Percentiles rank a stretch among this genome's conserved stretches.
phyloP scores from a whole-genome alignment of 2,329 filamentous ascomycete genomes.

The Geoglossum cookeanum region DNA sequence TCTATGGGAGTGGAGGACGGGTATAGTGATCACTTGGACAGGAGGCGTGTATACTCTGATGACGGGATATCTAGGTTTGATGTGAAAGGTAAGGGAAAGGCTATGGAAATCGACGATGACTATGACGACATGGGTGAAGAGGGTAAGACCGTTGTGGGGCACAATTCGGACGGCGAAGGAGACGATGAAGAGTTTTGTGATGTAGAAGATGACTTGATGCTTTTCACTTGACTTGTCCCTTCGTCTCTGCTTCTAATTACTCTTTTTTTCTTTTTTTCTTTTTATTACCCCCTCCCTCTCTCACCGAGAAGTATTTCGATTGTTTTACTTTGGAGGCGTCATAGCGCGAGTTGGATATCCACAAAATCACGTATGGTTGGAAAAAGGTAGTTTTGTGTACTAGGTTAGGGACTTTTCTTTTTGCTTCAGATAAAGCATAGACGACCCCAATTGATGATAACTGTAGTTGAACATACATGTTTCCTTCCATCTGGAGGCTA shows the following conservation, averaged over 20 bases:
- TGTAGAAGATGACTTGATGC: not conserved
- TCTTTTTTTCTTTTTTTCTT: not conserved
- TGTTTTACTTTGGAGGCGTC: no score
- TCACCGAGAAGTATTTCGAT: no score
- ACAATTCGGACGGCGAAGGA: not conserved
- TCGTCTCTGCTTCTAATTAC: no score
- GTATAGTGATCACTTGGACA: not conserved
- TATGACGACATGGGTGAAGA: not conserved
- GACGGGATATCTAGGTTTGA: not conserved
- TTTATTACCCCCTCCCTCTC: not conserved
- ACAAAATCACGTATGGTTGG: no score
- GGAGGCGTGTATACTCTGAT: not conserved
- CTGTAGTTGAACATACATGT: no score
- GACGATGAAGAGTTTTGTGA: not conserved
- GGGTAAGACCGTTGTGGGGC: not conserved
- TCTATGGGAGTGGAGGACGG: not conserved
- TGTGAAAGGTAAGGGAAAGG: not conserved
- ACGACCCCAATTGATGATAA: no score
- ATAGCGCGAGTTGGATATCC: no score
- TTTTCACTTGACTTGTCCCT: not conserved
- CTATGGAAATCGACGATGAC: not conserved
- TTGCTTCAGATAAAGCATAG: no score
- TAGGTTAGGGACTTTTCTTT: no score
- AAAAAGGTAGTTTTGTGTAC: no score
- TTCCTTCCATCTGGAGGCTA: no score